Percentiles rank a stretch among this genome's conserved stretches.
These are phyloP conservation scores for Liriodendron chinense DNA, from an alignment of 164 flowering plant species.

Conservation along the genomic window DNA sequence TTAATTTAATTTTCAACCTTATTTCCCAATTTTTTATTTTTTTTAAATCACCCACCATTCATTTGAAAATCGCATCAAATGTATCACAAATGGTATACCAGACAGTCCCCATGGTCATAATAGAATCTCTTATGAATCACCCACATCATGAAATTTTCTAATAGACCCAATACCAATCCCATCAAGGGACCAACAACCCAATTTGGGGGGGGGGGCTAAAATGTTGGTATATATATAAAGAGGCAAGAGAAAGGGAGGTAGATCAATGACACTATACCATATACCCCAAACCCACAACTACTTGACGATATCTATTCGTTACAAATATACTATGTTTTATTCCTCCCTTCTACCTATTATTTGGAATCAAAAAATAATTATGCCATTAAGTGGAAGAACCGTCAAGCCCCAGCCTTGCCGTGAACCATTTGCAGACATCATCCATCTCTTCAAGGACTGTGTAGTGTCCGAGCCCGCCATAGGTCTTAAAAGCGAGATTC, in stretches of 20 bases:
- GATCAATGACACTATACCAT: conserved; percentile 16
- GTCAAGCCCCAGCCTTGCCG: conserved; percentile 62
- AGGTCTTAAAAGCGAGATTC: conserved; percentile 49
- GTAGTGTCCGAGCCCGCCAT: conserved; percentile 87
- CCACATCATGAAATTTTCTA: conserved; percentile 1
- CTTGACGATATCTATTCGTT: conserved; percentile 16
- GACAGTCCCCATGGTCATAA: not conserved
- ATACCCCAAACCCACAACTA: conserved; percentile 38
- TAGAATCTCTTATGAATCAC: not conserved
- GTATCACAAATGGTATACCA: conserved; percentile 6
- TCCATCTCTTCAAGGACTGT: conserved; percentile 91
- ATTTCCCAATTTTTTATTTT: too few species aligned
- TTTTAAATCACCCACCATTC: not conserved
- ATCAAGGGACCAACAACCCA: not conserved
- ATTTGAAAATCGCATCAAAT: not conserved
- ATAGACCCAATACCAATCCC: not conserved
- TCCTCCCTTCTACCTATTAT: conserved; percentile 9
- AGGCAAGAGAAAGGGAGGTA: conserved; percentile 16
- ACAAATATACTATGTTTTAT: conserved; percentile 4
- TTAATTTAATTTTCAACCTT: too few species aligned
- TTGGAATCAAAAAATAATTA: conserved; percentile 1
- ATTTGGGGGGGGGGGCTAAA: conserved; percentile 1
- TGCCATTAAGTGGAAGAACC: conserved; percentile 32
- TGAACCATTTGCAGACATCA: conserved; percentile 81
- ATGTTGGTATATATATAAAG: not conserved